A percentile compares a stretch with the other conserved stretches of the same genome.
Conservation (phyloP, 179 eudicot species). For the Camellia oleifera region DNA sequence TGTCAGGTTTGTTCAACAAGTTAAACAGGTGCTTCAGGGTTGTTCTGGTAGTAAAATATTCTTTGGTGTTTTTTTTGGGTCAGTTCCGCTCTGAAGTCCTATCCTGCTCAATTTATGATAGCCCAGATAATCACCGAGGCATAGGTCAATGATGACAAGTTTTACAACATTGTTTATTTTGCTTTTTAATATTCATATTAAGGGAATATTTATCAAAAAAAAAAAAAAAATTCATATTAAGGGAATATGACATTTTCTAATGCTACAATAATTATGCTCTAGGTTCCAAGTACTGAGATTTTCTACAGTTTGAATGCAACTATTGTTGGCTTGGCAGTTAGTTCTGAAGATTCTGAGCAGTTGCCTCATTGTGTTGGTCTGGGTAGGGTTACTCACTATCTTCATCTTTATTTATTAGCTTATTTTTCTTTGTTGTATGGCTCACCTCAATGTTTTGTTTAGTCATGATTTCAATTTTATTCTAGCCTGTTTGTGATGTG, state of each 20-base stretch:
- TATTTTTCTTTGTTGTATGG: background rate
- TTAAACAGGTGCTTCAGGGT: constrained; percentile 4
- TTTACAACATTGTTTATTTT: background rate
- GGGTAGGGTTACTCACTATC: constrained; percentile 41
- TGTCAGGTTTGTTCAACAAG: constrained; percentile 50
- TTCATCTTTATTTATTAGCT: background rate
- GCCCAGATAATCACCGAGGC: constrained; percentile 7
- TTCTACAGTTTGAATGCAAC: constrained; percentile 80
- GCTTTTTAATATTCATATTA: background rate
- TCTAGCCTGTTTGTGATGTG: background rate
- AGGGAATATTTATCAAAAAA: no score
- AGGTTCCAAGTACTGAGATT: constrained; percentile 67
- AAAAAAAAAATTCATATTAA: no score
- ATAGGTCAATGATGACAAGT: background rate
- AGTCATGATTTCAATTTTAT: background rate
- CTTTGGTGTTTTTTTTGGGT: background rate
- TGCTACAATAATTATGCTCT: constrained; percentile 12
- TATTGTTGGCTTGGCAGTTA: constrained; percentile 74
- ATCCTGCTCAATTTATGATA: background rate
- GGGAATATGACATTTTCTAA: background rate
- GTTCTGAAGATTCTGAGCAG: constrained; percentile 42
- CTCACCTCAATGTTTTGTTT: background rate
- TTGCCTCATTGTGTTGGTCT: constrained; percentile 76
- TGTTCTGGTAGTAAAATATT: background rate
- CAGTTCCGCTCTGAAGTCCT: background rate